Base-by-base conservation (phyloP, 805 yeast genomes). In the Jamesozyma gamospora region DNA sequence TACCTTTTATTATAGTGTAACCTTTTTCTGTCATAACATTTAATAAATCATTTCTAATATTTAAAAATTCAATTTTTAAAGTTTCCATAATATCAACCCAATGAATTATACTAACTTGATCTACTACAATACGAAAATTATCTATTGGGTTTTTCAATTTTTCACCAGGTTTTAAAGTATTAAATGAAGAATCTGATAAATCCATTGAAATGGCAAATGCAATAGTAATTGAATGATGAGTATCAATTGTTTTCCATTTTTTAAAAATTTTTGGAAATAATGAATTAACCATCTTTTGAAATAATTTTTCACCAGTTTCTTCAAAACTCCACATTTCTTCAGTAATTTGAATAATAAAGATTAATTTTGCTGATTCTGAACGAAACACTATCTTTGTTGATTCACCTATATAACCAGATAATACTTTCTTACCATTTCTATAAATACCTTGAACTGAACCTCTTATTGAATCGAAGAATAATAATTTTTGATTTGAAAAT, bases 241-340 rank as follows among this genome's bases (percentile, higher is more conserved):
- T 82, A 16, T 83, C 90, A 42, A 78, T 71, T 27, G 79, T 80
- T 46, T 86, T 73, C 97, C 97, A 92, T 43, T 79, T 72, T 49
- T 79, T 79, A 58, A 92, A 86, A 28, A 90, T 79, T 43, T 79
- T 81, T 0, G 99, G 99, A 40, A 92, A 78, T 37, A 90, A 67
- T n/a, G 94, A 82, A 56, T 90, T 88, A 34, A 92, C 86, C 50
- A 92, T 75, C 60, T 87, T 85, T 58, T 88, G 90, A 58, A 90
- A 90, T 74, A 86, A 75, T 39, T 88, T 82, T 54, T 90, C 96
- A 2, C 98, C 98, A 48, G 82, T 82, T 53, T 88, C 96, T 60
- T 92, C 97, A 60, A 92, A 92, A 58, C 87, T 86, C 94, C 96
- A 92, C 96, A 92, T 92, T 53, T 92, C 99, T 30, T 82, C 73